These are phyloP conservation scores for Antitrichia curtipendula DNA, from an alignment of 225 moss, liverwort and hornwort species.

Conservation along the genomic window DNA sequence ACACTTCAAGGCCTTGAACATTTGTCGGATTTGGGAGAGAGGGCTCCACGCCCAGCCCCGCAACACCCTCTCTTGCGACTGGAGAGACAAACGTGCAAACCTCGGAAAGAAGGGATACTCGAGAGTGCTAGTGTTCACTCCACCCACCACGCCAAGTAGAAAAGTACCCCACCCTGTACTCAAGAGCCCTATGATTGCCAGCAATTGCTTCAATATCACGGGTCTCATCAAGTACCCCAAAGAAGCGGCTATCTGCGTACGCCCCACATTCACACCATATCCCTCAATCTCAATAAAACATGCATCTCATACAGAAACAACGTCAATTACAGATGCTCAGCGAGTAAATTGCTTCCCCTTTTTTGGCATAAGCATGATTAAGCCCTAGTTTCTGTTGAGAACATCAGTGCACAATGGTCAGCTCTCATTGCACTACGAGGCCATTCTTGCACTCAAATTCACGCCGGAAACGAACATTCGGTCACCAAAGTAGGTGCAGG, in stretches of 20 bases:
- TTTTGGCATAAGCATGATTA: neutral
- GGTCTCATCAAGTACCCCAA: constrained; percentile 11
- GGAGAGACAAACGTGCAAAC: neutral
- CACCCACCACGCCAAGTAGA: constrained; percentile 9
- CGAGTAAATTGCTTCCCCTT: neutral
- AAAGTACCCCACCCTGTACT: constrained; percentile 30
- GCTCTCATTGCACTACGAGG: neutral
- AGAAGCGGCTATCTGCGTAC: constrained; percentile 10
- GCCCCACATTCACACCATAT: neutral
- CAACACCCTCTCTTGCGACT: constrained; percentile 40
- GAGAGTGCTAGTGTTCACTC: constrained; percentile 19
- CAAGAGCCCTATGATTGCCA: constrained; percentile 8
- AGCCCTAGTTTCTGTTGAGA: neutral
- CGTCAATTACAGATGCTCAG: neutral
- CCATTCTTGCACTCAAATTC: neutral
- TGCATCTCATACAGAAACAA: no score
- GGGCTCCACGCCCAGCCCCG: constrained; percentile 40
- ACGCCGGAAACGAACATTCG: neutral
- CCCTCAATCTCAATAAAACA: neutral
- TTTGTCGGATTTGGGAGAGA: neutral
- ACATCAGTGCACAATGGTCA: neutral
- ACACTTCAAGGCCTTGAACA: constrained; percentile 57
- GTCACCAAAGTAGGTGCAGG: neutral
- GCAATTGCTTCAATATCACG: neutral
- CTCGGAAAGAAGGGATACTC: constrained; percentile 12